phyloP scores from a whole-genome alignment of 495 filamentous ascomycete species.

The Penicillium canariense region DNA sequence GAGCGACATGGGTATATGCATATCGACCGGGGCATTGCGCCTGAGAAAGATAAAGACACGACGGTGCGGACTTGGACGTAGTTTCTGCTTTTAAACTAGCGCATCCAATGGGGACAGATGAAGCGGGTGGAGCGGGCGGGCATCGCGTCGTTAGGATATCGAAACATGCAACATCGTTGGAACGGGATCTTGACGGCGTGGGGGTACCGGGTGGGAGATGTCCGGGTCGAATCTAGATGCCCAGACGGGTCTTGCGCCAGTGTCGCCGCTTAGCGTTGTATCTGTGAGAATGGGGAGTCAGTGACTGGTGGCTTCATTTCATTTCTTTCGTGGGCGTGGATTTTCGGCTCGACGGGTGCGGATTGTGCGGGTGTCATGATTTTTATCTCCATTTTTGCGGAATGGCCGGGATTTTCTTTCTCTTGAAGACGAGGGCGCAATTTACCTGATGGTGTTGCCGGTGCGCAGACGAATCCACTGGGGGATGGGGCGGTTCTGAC shows the following conservation, averaged over 20 bases:
- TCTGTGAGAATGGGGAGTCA: slow-evolving; percentile 50
- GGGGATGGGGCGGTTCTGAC: slow-evolving; percentile 98
- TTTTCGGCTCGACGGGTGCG: not conserved
- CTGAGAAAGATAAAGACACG: not conserved
- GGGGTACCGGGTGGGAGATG: slow-evolving; percentile 7
- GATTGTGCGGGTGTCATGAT: not conserved
- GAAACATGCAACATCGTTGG: slow-evolving; percentile 22
- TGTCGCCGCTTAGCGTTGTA: slow-evolving; percentile 99
- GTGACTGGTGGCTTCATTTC: slow-evolving; percentile 5
- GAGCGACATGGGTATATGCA: not conserved
- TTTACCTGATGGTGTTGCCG: slow-evolving; percentile 97
- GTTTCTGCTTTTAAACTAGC: slow-evolving; percentile 25
- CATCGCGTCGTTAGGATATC: slow-evolving; percentile 25
- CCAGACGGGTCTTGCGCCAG: slow-evolving; percentile 99
- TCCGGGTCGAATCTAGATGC: slow-evolving; percentile 65
- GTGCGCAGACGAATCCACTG: slow-evolving; percentile 99
- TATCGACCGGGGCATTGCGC: not conserved
- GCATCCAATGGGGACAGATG: slow-evolving; percentile 20
- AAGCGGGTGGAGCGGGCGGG: slow-evolving; percentile 11
- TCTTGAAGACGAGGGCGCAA: slow-evolving; percentile 15
- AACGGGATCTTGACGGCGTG: slow-evolving; percentile 11
- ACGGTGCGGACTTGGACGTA: slow-evolving; percentile 11
- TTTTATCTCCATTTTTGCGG: not conserved
- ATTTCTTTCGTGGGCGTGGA: not conserved
- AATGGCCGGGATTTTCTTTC: not conserved